Conservation (phyloP, 2,329 filamentous ascomycete species). For the Pseudogymnoascus sp. region DNA sequence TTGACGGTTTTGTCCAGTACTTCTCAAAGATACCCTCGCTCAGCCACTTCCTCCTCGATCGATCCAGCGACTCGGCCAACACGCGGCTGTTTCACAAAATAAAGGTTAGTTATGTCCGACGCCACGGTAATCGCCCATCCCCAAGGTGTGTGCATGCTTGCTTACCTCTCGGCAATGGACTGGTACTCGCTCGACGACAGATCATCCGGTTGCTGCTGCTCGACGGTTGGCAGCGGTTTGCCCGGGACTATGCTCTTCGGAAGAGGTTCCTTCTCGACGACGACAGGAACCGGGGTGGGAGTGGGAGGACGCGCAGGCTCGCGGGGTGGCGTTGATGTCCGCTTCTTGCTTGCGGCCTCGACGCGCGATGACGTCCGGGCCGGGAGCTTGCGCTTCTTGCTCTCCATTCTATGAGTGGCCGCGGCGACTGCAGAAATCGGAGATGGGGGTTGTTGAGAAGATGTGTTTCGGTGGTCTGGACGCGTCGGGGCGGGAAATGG, state of each 20-base stretch:
- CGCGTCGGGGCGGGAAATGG: slow-evolving; percentile 20
- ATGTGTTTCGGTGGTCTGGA: slow-evolving; percentile 16
- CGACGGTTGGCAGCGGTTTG: slow-evolving; percentile 62
- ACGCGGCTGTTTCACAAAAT: slow-evolving; percentile 50
- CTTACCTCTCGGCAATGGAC: slow-evolving; percentile 61
- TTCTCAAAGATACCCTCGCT: slow-evolving; percentile 65
- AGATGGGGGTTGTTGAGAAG: slow-evolving; percentile 14
- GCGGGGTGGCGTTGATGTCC: slow-evolving; percentile 47
- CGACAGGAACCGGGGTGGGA: slow-evolving; percentile 29
- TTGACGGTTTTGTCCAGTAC: slow-evolving; percentile 67
- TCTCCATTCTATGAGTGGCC: slow-evolving; percentile 44
- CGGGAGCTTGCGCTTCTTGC: slow-evolving; percentile 55
- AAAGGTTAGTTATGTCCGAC: slow-evolving; percentile 16
- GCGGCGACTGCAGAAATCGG: background rate
- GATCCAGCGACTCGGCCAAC: slow-evolving; percentile 60
- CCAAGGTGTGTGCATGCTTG: background rate
- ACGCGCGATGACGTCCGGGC: slow-evolving; percentile 52
- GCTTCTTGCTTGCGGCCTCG: slow-evolving; percentile 52
- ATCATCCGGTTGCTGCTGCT: slow-evolving; percentile 55
- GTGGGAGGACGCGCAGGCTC: slow-evolving; percentile 34
- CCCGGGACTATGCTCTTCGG: slow-evolving; percentile 56
- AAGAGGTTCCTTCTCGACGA: slow-evolving; percentile 34
- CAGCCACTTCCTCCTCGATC: slow-evolving; percentile 67
- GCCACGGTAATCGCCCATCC: background rate
- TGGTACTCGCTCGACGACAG: slow-evolving; percentile 61